A percentile compares a stretch with the other conserved stretches of the same genome.
Conservation (phyloP, 2,329 filamentous ascomycete genomes). For the Sporothrix pallida region DNA sequence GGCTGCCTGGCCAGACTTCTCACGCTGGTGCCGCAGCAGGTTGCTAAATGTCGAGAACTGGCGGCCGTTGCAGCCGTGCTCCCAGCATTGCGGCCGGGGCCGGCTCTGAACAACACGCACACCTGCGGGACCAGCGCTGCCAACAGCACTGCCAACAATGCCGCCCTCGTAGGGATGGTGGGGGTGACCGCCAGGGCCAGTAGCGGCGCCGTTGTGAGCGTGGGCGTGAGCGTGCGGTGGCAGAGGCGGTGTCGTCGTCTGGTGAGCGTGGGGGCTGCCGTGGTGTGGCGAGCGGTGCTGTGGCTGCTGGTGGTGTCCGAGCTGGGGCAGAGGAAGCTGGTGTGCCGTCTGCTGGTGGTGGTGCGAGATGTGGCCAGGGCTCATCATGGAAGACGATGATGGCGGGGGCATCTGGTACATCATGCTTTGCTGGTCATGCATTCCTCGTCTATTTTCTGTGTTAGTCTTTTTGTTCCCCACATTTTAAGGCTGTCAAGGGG, state of each 20-base stretch:
- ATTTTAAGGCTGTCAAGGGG: conserved; percentile 29
- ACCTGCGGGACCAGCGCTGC: conserved; percentile 50
- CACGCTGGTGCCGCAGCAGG: conserved; percentile 85
- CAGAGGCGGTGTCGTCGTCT: conserved; percentile 12
- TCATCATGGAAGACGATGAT: conserved; percentile 33
- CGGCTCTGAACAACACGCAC: conserved; percentile 75
- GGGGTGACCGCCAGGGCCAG: background rate
- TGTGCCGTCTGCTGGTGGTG: conserved; percentile 32
- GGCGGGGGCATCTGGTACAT: conserved; percentile 44
- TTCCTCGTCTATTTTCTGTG: conserved; percentile 17
- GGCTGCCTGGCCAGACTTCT: conserved; percentile 88
- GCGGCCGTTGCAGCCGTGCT: conserved; percentile 93
- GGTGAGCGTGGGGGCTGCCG: conserved; percentile 9
- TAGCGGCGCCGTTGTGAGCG: background rate
- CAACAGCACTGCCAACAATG: conserved; percentile 9
- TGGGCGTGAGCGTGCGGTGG: conserved; percentile 27
- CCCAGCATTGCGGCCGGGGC: conserved; percentile 96
- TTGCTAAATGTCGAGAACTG: conserved; percentile 98
- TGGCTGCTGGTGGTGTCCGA: conserved; percentile 27
- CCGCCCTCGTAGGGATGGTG: conserved; percentile 26
- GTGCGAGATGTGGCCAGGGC: conserved; percentile 20
- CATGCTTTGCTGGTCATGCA: conserved; percentile 38
- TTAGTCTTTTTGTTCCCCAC: conserved; percentile 29
- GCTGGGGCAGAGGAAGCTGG: conserved; percentile 32
- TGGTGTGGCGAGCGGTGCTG: conserved; percentile 30